Evolutionary conservation across 306 rosid species (phyloP), one percentile per base, ranked within the genome.

Genomic region (Lathyrus oleraceus): DNA sequence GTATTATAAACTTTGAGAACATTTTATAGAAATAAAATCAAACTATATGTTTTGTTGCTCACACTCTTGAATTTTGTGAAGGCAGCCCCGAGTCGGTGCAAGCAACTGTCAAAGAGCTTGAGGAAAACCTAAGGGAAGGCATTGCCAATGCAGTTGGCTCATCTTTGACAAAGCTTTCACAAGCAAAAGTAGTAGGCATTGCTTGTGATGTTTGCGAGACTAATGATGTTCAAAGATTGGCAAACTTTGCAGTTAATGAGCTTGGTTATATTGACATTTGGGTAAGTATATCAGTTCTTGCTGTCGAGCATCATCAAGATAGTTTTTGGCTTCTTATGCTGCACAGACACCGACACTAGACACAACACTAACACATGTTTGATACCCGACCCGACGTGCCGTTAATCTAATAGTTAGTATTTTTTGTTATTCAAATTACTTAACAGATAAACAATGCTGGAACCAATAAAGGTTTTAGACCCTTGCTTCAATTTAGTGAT

Each of bases 391-490:
- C 8, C 0, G 36, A 32, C 36, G 8, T 32, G 36, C 36, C 36
- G 36, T 32, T 35, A 54, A 76, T 61, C 44, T 54, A 61, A 73
- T 52, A 1, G 63, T 68, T 66, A 32, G 0, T 42, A 9, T 11
- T 57, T 5, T 27, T 63, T 75, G 67, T 10, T 73, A 4, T 54
- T 45, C 39, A 38, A 49, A 42, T 23, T 10, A 30, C 78, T 64
- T 43, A 8, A 79, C 87, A 88, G 98, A 90, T 90, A 76, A 94
- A 94, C 72, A 94, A 90, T 77, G 97, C 98, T 9, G 98, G 97
- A 35, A 72, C 95, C 58, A 94, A 87, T 78, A 94, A 90, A 84
- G 97, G 98, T 73, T 94, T 94, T 73, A 82, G 98, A 83, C 92
- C 98, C 16, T 71, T 94, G 81, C 94, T 94, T 74, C 88, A 88